These are phyloP conservation scores for Beverwykella pulmonaria DNA, from an alignment of 495 filamentous ascomycete genomes.

Conservation along the genomic window DNA sequence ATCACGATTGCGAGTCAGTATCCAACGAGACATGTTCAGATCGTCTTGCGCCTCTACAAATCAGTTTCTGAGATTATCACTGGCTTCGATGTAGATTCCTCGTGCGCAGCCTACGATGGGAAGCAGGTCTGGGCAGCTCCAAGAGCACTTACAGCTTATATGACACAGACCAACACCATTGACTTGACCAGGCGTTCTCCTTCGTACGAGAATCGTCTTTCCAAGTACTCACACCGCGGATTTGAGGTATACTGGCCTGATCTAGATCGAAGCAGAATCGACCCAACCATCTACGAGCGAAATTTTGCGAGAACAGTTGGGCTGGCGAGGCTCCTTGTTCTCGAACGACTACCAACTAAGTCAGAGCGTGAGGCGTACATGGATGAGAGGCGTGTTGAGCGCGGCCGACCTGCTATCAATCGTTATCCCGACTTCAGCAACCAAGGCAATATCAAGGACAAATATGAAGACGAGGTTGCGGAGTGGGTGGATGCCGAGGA, in stretches of 20 bases:
- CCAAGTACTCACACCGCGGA: slow-evolving; percentile 79
- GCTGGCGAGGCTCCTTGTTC: slow-evolving; percentile 76
- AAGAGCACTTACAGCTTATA: slow-evolving; percentile 69
- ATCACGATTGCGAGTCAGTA: slow-evolving; percentile 83
- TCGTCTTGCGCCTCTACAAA: slow-evolving; percentile 82
- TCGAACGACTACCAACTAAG: slow-evolving; percentile 71
- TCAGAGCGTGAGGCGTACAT: slow-evolving; percentile 67
- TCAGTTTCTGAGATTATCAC: slow-evolving; percentile 79
- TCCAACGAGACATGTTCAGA: slow-evolving; percentile 77
- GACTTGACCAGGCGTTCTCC: slow-evolving; percentile 78
- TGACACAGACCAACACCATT: slow-evolving; percentile 78
- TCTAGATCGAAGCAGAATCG: slow-evolving; percentile 70
- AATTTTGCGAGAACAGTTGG: slow-evolving; percentile 73
- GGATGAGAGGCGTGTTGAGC: slow-evolving; percentile 65
- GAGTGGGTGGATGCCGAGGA: slow-evolving; percentile 78
- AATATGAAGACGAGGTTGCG: slow-evolving; percentile 72
- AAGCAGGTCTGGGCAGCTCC: slow-evolving; percentile 73
- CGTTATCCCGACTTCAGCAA: slow-evolving; percentile 36
- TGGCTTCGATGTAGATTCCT: slow-evolving; percentile 84
- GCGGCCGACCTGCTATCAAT: slow-evolving; percentile 60
- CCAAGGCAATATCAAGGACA: slow-evolving; percentile 68
- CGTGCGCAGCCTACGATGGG: slow-evolving; percentile 77
- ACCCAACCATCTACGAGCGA: slow-evolving; percentile 82
- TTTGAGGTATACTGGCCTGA: slow-evolving; percentile 80
- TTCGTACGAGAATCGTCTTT: slow-evolving; percentile 84